These are phyloP conservation scores for Carallia brachiata DNA, from an alignment of 345 rosid genomes.

Conservation along the genomic window DNA sequence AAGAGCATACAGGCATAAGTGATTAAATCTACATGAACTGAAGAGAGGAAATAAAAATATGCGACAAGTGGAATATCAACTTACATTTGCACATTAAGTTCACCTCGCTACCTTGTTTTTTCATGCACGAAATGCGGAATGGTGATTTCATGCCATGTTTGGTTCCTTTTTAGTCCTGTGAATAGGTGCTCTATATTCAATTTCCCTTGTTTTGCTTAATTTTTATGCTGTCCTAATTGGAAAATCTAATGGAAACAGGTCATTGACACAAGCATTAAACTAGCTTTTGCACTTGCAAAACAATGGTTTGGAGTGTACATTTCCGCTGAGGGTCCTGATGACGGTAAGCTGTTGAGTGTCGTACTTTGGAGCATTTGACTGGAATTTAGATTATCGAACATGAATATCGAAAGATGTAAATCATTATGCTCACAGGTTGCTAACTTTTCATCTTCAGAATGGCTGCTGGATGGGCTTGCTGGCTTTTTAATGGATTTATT, in stretches of 20 bases:
- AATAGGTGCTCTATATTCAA: background rate
- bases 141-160: too few relatives aligned
- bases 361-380: constrained; percentile 20
- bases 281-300: constrained; percentile 87
- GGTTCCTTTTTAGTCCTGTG: background rate
- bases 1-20: too few relatives aligned
- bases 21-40: too few relatives aligned
- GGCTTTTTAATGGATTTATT: constrained; percentile 87
- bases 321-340: constrained; percentile 74
- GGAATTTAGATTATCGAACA: constrained; percentile 4
- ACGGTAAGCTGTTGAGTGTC: constrained; percentile 56
- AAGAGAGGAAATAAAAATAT: too few relatives aligned
- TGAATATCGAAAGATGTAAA: background rate
- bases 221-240: constrained; percentile 15
- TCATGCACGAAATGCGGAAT: background rate
- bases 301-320: constrained; percentile 98
- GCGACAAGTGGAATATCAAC: too few relatives aligned
- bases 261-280: constrained; percentile 81
- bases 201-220: background rate
- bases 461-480: constrained; percentile 98
- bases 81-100: too few relatives aligned
- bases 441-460: constrained; percentile 49
- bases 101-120: background rate
- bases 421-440: constrained; percentile 6
- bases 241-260: constrained; percentile 51